A percentile compares a stretch with the other conserved stretches of the same genome.
Conservation (phyloP, 768 basidiomycete genomes). For the Pisolithus tinctorius region DNA sequence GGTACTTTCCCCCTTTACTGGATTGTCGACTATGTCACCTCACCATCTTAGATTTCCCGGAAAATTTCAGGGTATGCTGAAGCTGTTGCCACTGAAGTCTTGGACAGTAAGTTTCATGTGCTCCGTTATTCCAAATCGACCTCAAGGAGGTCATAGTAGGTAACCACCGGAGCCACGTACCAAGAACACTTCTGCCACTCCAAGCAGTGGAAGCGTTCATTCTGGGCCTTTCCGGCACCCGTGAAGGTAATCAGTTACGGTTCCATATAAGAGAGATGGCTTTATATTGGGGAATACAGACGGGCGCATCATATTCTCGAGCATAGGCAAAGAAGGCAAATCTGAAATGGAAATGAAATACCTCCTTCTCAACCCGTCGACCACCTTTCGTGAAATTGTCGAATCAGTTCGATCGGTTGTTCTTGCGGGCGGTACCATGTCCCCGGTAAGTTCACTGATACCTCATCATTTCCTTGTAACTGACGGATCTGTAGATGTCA, state of each 20-base stretch:
- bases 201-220: constrained; percentile 78
- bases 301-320: constrained; percentile 63
- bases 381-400: constrained; percentile 78
- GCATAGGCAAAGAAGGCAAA: constrained; percentile 32
- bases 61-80: constrained; percentile 86
- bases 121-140: neutral
- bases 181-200: constrained; percentile 61
- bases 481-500: constrained; percentile 53
- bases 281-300: constrained; percentile 38
- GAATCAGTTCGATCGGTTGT: constrained; percentile 78
- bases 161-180: constrained; percentile 1
- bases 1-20: constrained; percentile 28
- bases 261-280: neutral
- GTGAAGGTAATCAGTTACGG: constrained; percentile 46
- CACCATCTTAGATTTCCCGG: constrained; percentile 46
- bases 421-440: constrained; percentile 97
- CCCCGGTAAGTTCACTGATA: constrained; percentile 57
- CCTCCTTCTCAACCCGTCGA: constrained; percentile 87
- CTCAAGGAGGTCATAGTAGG: constrained; percentile 6
- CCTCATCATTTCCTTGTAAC: neutral
- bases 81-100: constrained; percentile 41
- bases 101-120: constrained; percentile 15
- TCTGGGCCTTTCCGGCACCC: constrained; percentile 66
- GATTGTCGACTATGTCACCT: neutral
- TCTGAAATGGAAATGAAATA: constrained; percentile 70